phyloP scores from a whole-genome alignment of 345 rosid species.

The Populus simonii region DNA sequence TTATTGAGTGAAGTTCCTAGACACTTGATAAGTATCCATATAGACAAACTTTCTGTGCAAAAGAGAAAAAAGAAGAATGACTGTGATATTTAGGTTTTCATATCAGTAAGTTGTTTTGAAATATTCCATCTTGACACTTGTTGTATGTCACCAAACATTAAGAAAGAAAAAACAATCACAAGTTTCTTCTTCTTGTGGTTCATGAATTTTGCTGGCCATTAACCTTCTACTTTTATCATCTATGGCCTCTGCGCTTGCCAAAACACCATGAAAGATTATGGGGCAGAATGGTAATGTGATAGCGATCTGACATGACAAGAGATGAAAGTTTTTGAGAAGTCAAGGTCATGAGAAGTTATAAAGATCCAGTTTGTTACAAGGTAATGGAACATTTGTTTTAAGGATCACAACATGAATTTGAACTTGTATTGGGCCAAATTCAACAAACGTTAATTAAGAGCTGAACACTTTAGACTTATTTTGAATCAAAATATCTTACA shows the following conservation, averaged over 20 bases:
- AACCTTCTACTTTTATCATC: slow-evolving; percentile 31
- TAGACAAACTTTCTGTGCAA: background rate
- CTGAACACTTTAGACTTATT: background rate
- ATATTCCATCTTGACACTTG: background rate
- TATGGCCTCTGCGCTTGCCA: slow-evolving; percentile 31
- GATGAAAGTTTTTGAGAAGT: slow-evolving; percentile 41
- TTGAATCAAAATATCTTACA: background rate
- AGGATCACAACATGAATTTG: slow-evolving; percentile 18
- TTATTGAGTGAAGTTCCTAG: slow-evolving; percentile 6
- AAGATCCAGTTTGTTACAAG: slow-evolving; percentile 31
- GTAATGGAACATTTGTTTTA: slow-evolving; percentile 26
- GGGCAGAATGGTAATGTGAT: slow-evolving; percentile 35
- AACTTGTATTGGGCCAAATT: slow-evolving; percentile 7
- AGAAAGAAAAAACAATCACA: slow-evolving; percentile 1
- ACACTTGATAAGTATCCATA: background rate
- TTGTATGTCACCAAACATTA: background rate
- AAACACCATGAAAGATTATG: slow-evolving; percentile 33
- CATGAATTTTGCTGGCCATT: slow-evolving; percentile 25
- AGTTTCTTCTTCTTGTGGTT: slow-evolving; percentile 18
- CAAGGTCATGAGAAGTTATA: slow-evolving; percentile 33
- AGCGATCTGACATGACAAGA: slow-evolving; percentile 33
- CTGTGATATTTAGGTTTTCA: background rate
- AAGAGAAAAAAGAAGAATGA: background rate
- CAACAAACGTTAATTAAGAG: background rate
- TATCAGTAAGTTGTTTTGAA: background rate